Base-by-base conservation (phyloP, 345 rosid genomes). In the Eucalyptus cladocalyx region DNA sequence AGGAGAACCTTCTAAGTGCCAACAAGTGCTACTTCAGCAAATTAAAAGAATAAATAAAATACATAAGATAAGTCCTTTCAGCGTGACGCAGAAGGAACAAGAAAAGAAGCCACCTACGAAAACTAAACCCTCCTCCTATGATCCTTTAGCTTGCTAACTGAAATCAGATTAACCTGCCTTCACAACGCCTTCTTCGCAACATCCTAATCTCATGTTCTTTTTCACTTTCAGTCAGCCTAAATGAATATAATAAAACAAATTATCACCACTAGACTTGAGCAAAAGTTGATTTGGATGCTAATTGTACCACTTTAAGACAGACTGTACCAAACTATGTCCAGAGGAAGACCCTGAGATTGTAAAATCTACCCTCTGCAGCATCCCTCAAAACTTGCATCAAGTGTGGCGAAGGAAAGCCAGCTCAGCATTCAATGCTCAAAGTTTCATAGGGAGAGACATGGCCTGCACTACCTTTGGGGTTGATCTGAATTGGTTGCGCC, bases 401-500 rank as follows among this genome's bases (percentile, higher is more conserved):
- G 56, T 19, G 24, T 0, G 4, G 56, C 1, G 2, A 7, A 53
- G 56, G 56, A 53, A 53, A 53, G 56, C 24, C 56, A 1, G 24
- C 56, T 53, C 2, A 19, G 56, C 10, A 53, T 42, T 8, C 2
- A 53, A 53, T 53, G 56, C 56, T 53, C 56, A 53, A 3, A 53
- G 56, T 19, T 7, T 7, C 10, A 53, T 1, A 53, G 8, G 24
- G 23, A 19, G 24, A 53, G 56, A 7, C 24, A 53, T 53, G 56
- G 24, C 9, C 24, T 18, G 23, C 24, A 7, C 4, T 53, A 7
- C 56, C 51, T 49, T 15, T 48, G 50, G 50, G 50, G 16, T 48
- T 48, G 50, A 48, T 48, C 16, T 48, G 16, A 48, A 48, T 0
- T 1, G 16, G 16, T 48, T 4, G 16, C 16, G 2, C 50, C 0